phyloP scores from a whole-genome alignment of 2,329 filamentous ascomycete species.

The Fusarium armeniacum region DNA sequence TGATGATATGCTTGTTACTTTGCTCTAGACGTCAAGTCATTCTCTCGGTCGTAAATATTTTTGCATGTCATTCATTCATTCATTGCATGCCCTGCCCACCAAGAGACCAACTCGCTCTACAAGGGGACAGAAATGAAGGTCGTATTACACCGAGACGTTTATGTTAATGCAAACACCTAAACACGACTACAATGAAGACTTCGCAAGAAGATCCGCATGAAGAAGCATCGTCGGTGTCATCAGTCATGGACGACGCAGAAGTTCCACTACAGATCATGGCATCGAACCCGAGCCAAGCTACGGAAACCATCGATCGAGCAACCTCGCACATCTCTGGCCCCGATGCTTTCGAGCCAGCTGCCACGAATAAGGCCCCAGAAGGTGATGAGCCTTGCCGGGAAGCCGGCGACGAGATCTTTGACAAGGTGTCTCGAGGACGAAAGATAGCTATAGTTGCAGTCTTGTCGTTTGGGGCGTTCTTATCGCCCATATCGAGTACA shows the following conservation, averaged over 20 bases:
- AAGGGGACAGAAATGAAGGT: neutral
- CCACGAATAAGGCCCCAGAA: conserved; percentile 11
- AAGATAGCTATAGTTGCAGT: conserved; percentile 78
- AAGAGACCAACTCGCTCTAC: neutral
- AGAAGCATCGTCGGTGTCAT: conserved; percentile 11
- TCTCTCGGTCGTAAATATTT: neutral
- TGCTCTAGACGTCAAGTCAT: neutral
- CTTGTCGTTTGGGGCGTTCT: conserved; percentile 80
- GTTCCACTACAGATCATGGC: neutral
- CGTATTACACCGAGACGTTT: neutral
- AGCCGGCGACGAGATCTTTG: conserved; percentile 70
- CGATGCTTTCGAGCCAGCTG: conserved; percentile 48
- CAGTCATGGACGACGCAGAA: conserved; percentile 7
- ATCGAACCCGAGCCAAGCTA: neutral
- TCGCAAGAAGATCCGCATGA: conserved; percentile 5
- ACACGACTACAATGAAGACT: conserved; percentile 20
- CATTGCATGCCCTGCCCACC: neutral
- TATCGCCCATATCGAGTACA: conserved; percentile 81
- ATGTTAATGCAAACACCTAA: neutral
- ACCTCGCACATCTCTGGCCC: conserved; percentile 52
- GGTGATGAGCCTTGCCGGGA: conserved; percentile 45
- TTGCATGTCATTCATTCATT: too few relatives aligned
- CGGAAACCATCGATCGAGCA: conserved; percentile 42
- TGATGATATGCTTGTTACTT: neutral
- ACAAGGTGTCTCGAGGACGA: conserved; percentile 70